phyloP scores from a whole-genome alignment of 495 filamentous ascomycete species.

The Corynascus novoguineensis region DNA sequence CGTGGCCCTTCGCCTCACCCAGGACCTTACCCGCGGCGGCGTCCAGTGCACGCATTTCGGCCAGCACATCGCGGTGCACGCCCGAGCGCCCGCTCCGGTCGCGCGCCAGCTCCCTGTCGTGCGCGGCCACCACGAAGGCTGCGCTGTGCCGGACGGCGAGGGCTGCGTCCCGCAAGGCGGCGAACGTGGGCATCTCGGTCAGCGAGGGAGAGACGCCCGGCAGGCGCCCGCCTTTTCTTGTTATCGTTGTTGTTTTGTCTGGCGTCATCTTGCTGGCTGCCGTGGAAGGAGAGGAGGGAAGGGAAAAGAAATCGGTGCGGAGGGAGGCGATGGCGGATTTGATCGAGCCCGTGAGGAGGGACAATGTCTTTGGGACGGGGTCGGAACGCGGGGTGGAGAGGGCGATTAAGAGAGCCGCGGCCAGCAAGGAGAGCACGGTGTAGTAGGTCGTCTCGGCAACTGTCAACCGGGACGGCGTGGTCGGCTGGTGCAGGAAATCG shows the following conservation, averaged over 20 bases:
- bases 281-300: neutral
- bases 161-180: constrained; percentile 35
- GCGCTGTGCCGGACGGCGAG: constrained; percentile 31
- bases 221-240: neutral
- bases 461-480: constrained; percentile 20
- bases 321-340: constrained; percentile 20
- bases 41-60: constrained; percentile 36
- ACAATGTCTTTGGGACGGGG: constrained; percentile 14
- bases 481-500: constrained; percentile 23
- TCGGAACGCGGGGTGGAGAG: constrained; percentile 23
- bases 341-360: constrained; percentile 13
- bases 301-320: constrained; percentile 6
- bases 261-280: too few species aligned
- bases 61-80: constrained; percentile 32
- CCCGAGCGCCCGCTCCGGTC: constrained; percentile 34
- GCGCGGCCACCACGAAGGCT: constrained; percentile 27
- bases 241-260: neutral
- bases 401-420: constrained; percentile 20
- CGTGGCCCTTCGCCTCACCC: constrained; percentile 26
- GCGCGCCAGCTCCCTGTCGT: constrained; percentile 35
- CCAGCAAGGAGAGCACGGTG: constrained; percentile 25
- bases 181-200: constrained; percentile 25
- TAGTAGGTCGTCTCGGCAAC: constrained; percentile 25
- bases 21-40: constrained; percentile 26
- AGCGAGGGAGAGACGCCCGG: constrained; percentile 8